Base-by-base conservation (phyloP, 345 rosid genomes). In the Erucastrum elatum region DNA sequence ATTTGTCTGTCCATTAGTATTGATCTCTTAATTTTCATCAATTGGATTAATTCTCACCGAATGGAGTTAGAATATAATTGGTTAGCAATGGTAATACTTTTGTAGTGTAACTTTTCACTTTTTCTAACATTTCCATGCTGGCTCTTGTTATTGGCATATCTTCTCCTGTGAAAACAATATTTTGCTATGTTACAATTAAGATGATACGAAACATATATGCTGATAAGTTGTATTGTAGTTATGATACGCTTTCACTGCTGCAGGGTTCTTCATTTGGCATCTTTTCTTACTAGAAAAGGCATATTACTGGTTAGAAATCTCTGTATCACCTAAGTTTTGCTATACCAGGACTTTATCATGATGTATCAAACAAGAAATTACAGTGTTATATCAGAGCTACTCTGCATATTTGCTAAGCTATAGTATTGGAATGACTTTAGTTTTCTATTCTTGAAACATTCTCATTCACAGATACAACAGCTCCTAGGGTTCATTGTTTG, bases 261-360 rank as follows among this genome's bases (percentile, higher is more conserved):
- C 73, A 72, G 62, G 15, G 72, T 66, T 78, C 64, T 78, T 72
- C 77, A 66, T 78, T 78, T 72, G 62, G 68, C 46, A 79, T 27
- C 8, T 49, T 72, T 59, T 65, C 56, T 78, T 78, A 68, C 68
- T 66, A 64, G 67, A 64, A 77, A 70, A 65, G 25, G 51, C 68
- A 64, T 30, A 65, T 35, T 26, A 8, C 61, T 29, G 63, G 12
- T 65, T 78, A 55, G 41, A 15, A 67, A 67, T 46, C 74, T 72
- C 64, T 21, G 64, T 60, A 59, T 58, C 34, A 79, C 74, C 82
- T 67, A 79, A 72, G 34, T 39, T 72, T 66, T 44, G 51, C 35
- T 29, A 64, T 70, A 55, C 65, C 21, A 65, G 49, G 76, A 41
- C 16, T 49, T 49, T 13, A 7, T 49, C 56, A 71, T 39, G 13